Evolutionary conservation across 306 rosid genomes (phyloP).

Genomic region (Phaseolus lunatus): DNA sequence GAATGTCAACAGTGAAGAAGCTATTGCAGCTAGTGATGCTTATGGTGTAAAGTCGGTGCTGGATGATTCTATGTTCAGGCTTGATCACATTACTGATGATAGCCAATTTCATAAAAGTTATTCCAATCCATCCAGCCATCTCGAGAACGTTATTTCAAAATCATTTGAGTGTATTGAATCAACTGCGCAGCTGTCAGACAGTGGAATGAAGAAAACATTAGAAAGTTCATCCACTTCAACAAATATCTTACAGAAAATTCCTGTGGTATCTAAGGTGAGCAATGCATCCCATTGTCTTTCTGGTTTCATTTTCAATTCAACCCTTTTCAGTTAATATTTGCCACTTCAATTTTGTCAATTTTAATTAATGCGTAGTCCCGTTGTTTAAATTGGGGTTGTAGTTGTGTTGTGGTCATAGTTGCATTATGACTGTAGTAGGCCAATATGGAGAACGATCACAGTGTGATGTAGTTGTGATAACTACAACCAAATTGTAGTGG

Average conservation of each 20-base stretch:
- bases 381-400: not conserved
- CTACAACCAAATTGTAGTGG: not conserved
- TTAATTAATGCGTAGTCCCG: constrained; percentile 4
- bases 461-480: not conserved
- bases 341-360: constrained; percentile 19
- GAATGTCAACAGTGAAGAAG: constrained; percentile 42
- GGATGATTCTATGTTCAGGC: constrained; percentile 48
- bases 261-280: constrained; percentile 66
- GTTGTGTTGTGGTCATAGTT: constrained; percentile 6
- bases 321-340: constrained; percentile 14
- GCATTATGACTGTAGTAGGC: constrained; percentile 1
- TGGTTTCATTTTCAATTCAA: constrained; percentile 21
- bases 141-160: constrained; percentile 45
- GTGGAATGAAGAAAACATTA: constrained; percentile 45
- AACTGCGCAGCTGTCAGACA: constrained; percentile 38
- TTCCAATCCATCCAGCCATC: constrained; percentile 43
- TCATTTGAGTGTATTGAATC: constrained; percentile 52
- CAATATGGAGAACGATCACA: not conserved
- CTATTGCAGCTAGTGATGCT: constrained; percentile 38
- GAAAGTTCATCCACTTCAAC: constrained; percentile 51
- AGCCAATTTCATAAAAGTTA: constrained; percentile 40
- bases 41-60: constrained; percentile 44
- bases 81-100: constrained; percentile 46
- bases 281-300: constrained; percentile 30
- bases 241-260: constrained; percentile 48